Conservation (phyloP, 2,329 filamentous ascomycete genomes). For the Sphaerostilbella broomeana region DNA sequence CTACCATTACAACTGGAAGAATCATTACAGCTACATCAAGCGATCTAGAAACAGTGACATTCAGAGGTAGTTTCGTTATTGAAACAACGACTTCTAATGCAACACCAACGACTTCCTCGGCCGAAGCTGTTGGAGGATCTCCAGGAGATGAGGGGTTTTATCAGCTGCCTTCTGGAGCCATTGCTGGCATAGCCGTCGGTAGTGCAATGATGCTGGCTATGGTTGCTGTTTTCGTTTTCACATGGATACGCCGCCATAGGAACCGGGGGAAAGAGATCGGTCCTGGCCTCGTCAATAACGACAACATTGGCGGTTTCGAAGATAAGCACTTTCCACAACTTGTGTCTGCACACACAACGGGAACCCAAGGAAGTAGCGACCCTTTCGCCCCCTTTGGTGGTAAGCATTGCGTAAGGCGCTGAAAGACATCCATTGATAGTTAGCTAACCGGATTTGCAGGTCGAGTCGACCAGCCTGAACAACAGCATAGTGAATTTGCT, state of each 20-base stretch:
- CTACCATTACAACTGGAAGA: slow-evolving; percentile 24
- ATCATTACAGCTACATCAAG: slow-evolving; percentile 14
- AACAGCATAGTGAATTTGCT: slow-evolving; percentile 21
- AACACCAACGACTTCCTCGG: slow-evolving; percentile 10
- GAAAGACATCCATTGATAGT: background rate
- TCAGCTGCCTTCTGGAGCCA: slow-evolving; percentile 24
- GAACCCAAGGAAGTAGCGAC: slow-evolving; percentile 24
- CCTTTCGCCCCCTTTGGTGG: slow-evolving; percentile 42
- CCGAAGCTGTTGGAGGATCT: slow-evolving; percentile 11
- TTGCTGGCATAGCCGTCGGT: slow-evolving; percentile 29
- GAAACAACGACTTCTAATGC: slow-evolving; percentile 9
- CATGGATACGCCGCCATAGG: slow-evolving; percentile 19
- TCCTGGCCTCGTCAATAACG: slow-evolving; percentile 9
- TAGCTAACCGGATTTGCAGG: slow-evolving; percentile 21
- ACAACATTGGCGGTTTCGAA: slow-evolving; percentile 17
- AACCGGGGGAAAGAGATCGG: slow-evolving; percentile 8
- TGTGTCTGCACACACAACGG: slow-evolving; percentile 22
- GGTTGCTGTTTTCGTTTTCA: slow-evolving; percentile 18
- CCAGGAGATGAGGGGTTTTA: slow-evolving; percentile 1
- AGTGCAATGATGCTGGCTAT: slow-evolving; percentile 23
- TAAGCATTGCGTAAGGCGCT: slow-evolving; percentile 21
- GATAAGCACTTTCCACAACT: slow-evolving; percentile 24
- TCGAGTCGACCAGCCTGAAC: slow-evolving; percentile 26
- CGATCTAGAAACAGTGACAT: slow-evolving; percentile 9
- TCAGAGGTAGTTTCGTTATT: too few relatives aligned